Percentiles rank a stretch among this genome's conserved stretches.
phyloP scores from a whole-genome alignment of 331 rosid genomes.

The Rhamnella rubrinervis region DNA sequence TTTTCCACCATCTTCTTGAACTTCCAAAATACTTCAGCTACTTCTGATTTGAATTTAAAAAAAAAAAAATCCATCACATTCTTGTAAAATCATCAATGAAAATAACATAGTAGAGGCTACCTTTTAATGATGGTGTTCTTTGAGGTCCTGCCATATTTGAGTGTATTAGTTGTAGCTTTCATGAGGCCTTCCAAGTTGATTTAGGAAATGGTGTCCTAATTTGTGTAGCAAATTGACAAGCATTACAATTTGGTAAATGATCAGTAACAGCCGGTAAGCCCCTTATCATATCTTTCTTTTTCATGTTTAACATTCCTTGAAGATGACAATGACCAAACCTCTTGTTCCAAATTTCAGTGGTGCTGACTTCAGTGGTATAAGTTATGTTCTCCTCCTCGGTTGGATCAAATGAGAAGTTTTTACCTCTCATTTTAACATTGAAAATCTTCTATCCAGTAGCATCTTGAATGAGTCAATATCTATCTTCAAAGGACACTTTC shows the following conservation, averaged over 20 bases:
- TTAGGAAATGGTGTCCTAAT: neutral
- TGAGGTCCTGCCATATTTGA: neutral
- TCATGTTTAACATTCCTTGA: neutral
- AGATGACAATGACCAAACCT: slow-evolving; percentile 12
- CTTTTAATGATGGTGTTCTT: neutral
- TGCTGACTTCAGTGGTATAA: neutral
- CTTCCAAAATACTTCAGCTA: neutral
- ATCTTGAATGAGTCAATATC: no score
- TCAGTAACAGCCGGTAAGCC: neutral
- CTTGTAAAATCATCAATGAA: neutral
- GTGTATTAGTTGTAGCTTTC: slow-evolving; percentile 14
- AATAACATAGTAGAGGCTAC: neutral
- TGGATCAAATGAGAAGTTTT: no score
- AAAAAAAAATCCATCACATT: no score
- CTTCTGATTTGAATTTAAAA: no score
- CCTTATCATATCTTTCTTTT: neutral
- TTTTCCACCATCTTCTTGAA: slow-evolving; percentile 6
- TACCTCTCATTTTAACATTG: no score
- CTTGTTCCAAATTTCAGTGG: slow-evolving; percentile 12
- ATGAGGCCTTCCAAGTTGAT: slow-evolving; percentile 7
- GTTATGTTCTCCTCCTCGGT: neutral
- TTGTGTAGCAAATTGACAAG: slow-evolving; percentile 10
- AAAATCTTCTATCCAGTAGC: no score
- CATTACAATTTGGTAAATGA: neutral
- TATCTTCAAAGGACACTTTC: neutral